These are phyloP conservation scores for Backusella parvicylindrica DNA, from an alignment of 192 early-diverging fungal genomes.

Conservation along the genomic window DNA sequence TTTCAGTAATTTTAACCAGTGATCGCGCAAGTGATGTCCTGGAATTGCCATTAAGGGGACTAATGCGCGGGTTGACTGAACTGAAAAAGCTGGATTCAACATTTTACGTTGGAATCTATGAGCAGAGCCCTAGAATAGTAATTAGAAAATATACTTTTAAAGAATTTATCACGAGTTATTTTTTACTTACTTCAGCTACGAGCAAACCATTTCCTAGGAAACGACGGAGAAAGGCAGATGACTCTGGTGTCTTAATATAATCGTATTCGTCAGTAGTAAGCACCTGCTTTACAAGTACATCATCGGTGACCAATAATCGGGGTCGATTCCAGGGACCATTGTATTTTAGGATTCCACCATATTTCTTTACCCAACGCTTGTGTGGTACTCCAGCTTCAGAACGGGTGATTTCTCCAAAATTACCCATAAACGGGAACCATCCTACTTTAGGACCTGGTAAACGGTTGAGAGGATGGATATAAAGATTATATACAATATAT, in stretches of 20 bases:
- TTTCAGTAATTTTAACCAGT: constrained; percentile 35
- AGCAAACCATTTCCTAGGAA: constrained; percentile 48
- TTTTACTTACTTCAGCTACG: constrained; percentile 38
- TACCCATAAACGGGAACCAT: constrained; percentile 41
- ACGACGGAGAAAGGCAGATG: constrained; percentile 23
- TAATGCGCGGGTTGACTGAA: constrained; percentile 41
- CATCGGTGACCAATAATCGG: constrained; percentile 44
- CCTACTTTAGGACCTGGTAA: constrained; percentile 49
- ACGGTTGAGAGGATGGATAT: constrained; percentile 34
- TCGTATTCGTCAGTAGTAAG: constrained; percentile 42
- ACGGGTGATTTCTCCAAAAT: constrained; percentile 39
- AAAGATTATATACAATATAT: constrained; percentile 36
- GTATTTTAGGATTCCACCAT: constrained; percentile 49
- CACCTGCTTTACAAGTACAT: constrained; percentile 42
- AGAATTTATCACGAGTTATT: background rate
- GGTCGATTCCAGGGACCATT: constrained; percentile 38
- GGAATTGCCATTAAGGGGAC: constrained; percentile 38
- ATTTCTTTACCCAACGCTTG: constrained; percentile 42
- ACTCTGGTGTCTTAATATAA: constrained; percentile 37
- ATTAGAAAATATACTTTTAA: background rate
- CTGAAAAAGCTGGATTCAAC: constrained; percentile 52
- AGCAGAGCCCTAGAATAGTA: constrained; percentile 30
- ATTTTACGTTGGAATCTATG: constrained; percentile 54
- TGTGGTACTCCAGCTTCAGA: constrained; percentile 46
- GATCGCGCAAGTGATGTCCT: constrained; percentile 22